Percentiles rank a stretch among this genome's conserved stretches.
Conservation (phyloP, 257 asterid genomes). For the Solanum chilense region DNA sequence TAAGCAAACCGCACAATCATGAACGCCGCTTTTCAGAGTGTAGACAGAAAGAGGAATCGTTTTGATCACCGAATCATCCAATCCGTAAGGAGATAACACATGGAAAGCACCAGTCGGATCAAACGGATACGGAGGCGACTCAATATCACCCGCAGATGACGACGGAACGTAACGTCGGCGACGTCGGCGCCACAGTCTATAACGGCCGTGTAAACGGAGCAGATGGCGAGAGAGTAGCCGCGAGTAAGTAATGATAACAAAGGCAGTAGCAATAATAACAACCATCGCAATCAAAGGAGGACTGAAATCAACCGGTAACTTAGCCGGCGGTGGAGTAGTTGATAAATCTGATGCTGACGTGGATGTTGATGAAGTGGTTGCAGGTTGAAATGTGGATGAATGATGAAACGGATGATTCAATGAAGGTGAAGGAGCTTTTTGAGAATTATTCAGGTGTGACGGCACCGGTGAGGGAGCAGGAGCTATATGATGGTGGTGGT, state of each 20-base stretch:
- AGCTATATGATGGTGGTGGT: constrained; percentile 25
- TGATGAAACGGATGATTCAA: not conserved
- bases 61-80: constrained; percentile 76
- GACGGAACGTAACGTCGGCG: constrained; percentile 65
- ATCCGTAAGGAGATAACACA: constrained; percentile 79
- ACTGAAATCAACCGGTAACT: constrained; percentile 62
- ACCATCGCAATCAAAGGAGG: constrained; percentile 97
- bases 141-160: constrained; percentile 68
- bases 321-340: constrained; percentile 40
- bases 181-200: constrained; percentile 59
- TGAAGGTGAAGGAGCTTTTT: not conserved
- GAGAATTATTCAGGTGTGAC: not conserved
- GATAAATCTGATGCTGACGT: constrained; percentile 8
- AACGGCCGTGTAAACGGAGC: constrained; percentile 50
- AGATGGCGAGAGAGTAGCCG: constrained; percentile 73
- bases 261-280: constrained; percentile 67
- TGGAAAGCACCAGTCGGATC: constrained; percentile 53
- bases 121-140: constrained; percentile 65
- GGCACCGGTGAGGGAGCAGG: constrained; percentile 24
- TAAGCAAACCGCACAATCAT: constrained; percentile 84
- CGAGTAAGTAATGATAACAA: constrained; percentile 81
- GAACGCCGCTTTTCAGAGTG: constrained; percentile 42
- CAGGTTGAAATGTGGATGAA: not conserved
- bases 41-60: constrained; percentile 72
- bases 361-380: not conserved